These are phyloP conservation scores for Fusarium decemcellulare DNA, from an alignment of 2,329 filamentous ascomycete species.

Conservation along the genomic window DNA sequence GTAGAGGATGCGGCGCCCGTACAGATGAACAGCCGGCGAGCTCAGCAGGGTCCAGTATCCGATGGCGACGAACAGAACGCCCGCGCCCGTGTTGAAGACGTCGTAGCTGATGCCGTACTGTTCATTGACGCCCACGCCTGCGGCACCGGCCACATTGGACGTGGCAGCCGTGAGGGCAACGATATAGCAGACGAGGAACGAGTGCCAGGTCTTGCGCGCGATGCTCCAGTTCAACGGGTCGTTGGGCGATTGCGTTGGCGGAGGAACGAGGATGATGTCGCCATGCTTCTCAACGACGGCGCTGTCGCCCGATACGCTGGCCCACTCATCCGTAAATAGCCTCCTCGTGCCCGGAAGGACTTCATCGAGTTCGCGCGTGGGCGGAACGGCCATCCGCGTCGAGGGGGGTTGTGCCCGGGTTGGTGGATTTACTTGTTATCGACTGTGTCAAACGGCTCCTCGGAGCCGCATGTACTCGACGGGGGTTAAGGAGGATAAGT, in stretches of 20 bases:
- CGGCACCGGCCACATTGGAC: conserved; percentile 68
- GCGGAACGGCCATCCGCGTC: conserved; percentile 39
- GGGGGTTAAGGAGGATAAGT: conserved; percentile 38
- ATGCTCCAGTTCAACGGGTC: conserved; percentile 67
- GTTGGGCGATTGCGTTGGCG: conserved; percentile 66
- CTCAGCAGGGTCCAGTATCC: conserved; percentile 69
- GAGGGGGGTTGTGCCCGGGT: conserved; percentile 1
- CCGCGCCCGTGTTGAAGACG: conserved; percentile 69
- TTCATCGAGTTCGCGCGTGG: conserved; percentile 37
- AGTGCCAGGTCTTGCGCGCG: conserved; percentile 65
- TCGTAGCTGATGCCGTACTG: conserved; percentile 66
- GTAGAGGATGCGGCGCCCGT: conserved; percentile 69
- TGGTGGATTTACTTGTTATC: conserved; percentile 17
- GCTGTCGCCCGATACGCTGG: conserved; percentile 44
- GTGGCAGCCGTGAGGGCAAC: conserved; percentile 69
- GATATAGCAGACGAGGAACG: conserved; percentile 65
- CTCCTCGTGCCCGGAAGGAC: conserved; percentile 50
- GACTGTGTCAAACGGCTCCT: conserved; percentile 36
- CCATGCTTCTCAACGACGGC: conserved; percentile 46
- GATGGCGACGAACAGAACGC: conserved; percentile 68
- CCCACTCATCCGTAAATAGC: conserved; percentile 46
- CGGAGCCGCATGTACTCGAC: conserved; percentile 38
- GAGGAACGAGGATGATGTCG: conserved; percentile 67
- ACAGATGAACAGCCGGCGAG: conserved; percentile 67
- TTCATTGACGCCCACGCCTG: conserved; percentile 63